These are phyloP conservation scores for Parmales sp. DNA, from an alignment of 108 stramenopile species.

Conservation along the genomic window DNA sequence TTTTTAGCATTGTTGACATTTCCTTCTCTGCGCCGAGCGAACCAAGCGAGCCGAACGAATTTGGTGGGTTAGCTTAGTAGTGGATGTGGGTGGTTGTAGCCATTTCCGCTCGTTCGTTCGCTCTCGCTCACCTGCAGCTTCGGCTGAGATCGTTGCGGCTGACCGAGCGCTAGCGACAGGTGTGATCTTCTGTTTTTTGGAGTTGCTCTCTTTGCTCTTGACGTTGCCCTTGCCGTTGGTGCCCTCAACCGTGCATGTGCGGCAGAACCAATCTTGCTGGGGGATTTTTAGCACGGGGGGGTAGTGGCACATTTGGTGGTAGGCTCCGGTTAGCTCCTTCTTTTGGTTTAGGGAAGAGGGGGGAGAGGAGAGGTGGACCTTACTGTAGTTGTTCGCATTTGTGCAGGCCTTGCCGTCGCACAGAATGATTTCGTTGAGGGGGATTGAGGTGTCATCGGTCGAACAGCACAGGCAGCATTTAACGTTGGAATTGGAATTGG, in stretches of 20 bases:
- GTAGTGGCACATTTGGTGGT: constrained; percentile 79
- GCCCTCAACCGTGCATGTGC: constrained; percentile 36
- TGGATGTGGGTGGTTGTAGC: not conserved
- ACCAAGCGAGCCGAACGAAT: too few species aligned
- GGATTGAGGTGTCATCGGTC: too few species aligned
- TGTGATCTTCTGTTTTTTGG: not conserved
- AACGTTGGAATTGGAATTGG: too few species aligned
- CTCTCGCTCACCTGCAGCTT: not conserved
- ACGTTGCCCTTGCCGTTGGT: not conserved
- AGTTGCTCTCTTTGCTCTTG: constrained; percentile 5
- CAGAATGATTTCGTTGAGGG: too few species aligned
- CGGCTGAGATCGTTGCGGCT: not conserved
- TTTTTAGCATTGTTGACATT: not conserved
- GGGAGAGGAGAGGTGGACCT: too few species aligned
- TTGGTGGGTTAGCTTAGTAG: not conserved
- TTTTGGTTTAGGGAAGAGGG: too few species aligned
- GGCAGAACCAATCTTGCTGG: constrained; percentile 60
- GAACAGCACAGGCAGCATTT: too few species aligned
- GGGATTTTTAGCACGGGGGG: constrained; percentile 61
- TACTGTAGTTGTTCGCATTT: too few species aligned
- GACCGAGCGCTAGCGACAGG: not conserved
- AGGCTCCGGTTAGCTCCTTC: too few species aligned
- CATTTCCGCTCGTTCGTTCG: not conserved
- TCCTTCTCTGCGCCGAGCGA: not conserved
- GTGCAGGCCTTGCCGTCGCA: too few species aligned